These are phyloP conservation scores for Onygenales sp. DNA, from an alignment of 2,329 filamentous ascomycete genomes.

Conservation along the genomic window DNA sequence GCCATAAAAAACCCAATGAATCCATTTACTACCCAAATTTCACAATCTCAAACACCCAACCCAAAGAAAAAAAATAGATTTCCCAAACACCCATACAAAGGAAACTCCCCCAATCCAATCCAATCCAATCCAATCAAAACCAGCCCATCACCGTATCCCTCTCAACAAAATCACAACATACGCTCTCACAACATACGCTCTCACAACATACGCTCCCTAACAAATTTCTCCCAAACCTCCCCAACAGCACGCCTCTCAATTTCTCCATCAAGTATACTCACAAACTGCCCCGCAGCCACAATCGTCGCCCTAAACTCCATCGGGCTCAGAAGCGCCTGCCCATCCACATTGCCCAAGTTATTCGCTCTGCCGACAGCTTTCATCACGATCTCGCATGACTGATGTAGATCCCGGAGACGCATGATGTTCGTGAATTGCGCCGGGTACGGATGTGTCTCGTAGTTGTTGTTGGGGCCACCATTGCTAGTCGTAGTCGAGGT, in stretches of 20 bases:
- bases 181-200: not conserved
- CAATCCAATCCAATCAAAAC: not conserved
- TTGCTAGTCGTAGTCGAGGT: no score
- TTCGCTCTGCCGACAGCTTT: not conserved
- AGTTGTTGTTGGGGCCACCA: not conserved
- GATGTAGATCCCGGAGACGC: not conserved
- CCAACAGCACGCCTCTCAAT: not conserved
- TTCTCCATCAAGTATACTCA: not conserved
- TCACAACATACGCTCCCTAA: not conserved
- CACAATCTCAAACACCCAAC: no score
- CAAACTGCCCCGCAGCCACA: not conserved
- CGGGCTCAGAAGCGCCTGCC: not conserved
- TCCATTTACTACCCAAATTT: no score
- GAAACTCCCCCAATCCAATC: no score
- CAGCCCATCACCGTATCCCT: no score
- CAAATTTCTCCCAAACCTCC: not conserved
- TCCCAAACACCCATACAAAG: no score
- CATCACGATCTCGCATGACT: not conserved
- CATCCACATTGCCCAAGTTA: not conserved
- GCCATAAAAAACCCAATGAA: no score
- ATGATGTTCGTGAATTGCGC: not conserved
- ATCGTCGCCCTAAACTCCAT: not conserved
- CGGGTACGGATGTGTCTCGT: not conserved
- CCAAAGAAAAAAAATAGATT: no score
- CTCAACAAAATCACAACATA: not conserved